These are phyloP conservation scores for Citrullus colocynthis DNA, from an alignment of 306 rosid genomes.

Conservation along the genomic window DNA sequence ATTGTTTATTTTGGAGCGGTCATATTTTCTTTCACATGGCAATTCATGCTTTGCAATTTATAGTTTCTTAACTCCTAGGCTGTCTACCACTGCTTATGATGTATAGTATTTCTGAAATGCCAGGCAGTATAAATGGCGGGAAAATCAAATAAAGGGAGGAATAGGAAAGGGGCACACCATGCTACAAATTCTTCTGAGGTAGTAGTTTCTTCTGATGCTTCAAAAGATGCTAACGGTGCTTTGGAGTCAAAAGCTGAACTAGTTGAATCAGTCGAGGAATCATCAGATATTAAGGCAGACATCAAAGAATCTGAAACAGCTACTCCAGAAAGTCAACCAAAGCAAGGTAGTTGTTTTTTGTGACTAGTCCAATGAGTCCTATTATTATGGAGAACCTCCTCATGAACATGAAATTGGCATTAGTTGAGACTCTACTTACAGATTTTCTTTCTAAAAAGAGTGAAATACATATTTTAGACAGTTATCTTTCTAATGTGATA, in stretches of 20 bases:
- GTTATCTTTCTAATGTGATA: background rate
- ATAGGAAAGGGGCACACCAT: slow-evolving; percentile 36
- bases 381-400: background rate
- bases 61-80: background rate
- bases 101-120: slow-evolving; percentile 13
- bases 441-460: too few species aligned
- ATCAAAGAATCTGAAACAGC: slow-evolving; percentile 34
- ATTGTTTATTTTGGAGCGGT: background rate
- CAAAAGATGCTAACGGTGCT: slow-evolving; percentile 10
- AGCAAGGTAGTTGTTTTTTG: slow-evolving; percentile 46
- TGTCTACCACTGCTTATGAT: background rate
- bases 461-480: background rate
- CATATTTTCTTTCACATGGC: background rate
- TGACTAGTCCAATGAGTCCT: background rate
- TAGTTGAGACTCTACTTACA: background rate
- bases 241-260: slow-evolving; percentile 22
- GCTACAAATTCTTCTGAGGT: slow-evolving; percentile 21
- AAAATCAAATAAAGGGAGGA: slow-evolving; percentile 64
- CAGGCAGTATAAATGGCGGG: slow-evolving; percentile 65
- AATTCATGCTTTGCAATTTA: background rate
- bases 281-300: slow-evolving; percentile 13
- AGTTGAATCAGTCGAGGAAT: slow-evolving; percentile 26
- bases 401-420: background rate
- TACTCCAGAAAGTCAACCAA: slow-evolving; percentile 28
- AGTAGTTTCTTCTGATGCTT: slow-evolving; percentile 2